Percentiles rank a stretch among this genome's conserved stretches.
Conservation (phyloP, 179 eudicot genomes). For the Patellifolia procumbens region DNA sequence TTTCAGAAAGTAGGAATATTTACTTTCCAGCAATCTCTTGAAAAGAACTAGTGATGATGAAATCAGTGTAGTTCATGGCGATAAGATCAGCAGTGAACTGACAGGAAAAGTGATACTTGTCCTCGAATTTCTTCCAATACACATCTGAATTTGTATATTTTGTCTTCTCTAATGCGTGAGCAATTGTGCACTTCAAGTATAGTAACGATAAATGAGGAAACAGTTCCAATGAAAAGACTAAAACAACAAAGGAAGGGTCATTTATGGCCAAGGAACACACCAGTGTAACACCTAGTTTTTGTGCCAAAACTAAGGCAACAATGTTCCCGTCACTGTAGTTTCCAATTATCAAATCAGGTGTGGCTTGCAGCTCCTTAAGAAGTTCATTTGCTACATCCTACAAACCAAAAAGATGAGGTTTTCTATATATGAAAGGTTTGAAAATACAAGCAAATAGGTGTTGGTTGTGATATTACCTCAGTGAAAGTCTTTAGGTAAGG, state of each 20-base stretch:
- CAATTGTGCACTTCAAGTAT: slow-evolving; percentile 74
- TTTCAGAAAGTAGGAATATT: background rate
- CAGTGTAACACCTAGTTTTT: slow-evolving; percentile 83
- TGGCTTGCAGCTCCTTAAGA: slow-evolving; percentile 55
- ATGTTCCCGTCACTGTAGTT: slow-evolving; percentile 95
- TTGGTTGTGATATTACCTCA: slow-evolving; percentile 44
- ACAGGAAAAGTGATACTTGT: slow-evolving; percentile 84
- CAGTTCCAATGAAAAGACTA: background rate
- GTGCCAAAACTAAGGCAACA: slow-evolving; percentile 81
- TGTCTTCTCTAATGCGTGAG: slow-evolving; percentile 91
- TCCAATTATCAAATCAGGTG: slow-evolving; percentile 84
- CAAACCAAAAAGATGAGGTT: background rate
- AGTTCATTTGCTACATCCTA: slow-evolving; percentile 83
- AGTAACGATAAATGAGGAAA: background rate
- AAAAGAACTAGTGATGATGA: slow-evolving; percentile 91
- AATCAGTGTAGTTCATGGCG: slow-evolving; percentile 91
- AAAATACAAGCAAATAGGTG: background rate
- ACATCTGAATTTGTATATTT: slow-evolving; percentile 86
- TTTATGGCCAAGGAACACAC: slow-evolving; percentile 24
- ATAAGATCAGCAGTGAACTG: slow-evolving; percentile 91
- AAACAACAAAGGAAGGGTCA: background rate
- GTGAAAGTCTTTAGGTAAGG: slow-evolving; percentile 88
- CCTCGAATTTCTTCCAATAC: slow-evolving; percentile 74
- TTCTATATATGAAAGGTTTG: background rate
- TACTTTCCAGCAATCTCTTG: slow-evolving; percentile 97